Evolutionary conservation across 1,284 basidiomycete genomes (phyloP).

Genomic region (Pterulicium gracile): DNA sequence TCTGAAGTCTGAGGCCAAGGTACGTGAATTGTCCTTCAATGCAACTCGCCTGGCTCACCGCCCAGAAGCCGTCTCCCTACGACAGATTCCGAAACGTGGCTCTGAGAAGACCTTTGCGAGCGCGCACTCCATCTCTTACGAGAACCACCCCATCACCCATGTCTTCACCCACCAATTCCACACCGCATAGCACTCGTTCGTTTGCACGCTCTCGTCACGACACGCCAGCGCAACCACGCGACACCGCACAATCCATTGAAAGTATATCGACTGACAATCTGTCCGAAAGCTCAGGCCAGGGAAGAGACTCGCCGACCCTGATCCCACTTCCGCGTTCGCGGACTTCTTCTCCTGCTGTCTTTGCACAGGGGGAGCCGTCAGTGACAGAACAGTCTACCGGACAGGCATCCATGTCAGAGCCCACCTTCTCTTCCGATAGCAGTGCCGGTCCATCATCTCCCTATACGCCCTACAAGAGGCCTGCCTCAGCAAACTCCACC

Average conservation of each 20-base stretch:
- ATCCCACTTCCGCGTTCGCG: conserved; percentile 47
- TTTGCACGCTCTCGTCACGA: conserved; percentile 25
- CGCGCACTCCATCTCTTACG: conserved; percentile 64
- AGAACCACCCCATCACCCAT: conserved; percentile 49
- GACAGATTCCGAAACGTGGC: conserved; percentile 59
- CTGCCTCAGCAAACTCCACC: not conserved
- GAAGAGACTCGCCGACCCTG: too few species aligned
- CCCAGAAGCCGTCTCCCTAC: conserved; percentile 46
- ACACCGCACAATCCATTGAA: too few species aligned
- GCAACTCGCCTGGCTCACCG: conserved; percentile 1
- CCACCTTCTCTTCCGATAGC: conserved; percentile 58
- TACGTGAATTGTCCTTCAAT: conserved; percentile 17
- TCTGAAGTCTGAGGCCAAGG: conserved; percentile 54
- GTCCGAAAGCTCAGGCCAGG: too few species aligned
- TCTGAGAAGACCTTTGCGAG: conserved; percentile 41
- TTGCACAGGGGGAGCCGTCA: conserved; percentile 17
- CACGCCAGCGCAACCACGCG: too few species aligned
- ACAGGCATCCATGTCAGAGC: conserved; percentile 23
- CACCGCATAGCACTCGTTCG: conserved; percentile 46
- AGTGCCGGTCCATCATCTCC: conserved; percentile 13
- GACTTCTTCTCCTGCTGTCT: conserved; percentile 36
- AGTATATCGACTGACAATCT: too few species aligned
- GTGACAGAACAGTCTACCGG: conserved; percentile 14
- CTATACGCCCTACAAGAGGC: not conserved
- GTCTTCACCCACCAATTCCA: conserved; percentile 54